Evolutionary conservation across 331 rosid species (phyloP).

Genomic region (Saraca asoca): DNA sequence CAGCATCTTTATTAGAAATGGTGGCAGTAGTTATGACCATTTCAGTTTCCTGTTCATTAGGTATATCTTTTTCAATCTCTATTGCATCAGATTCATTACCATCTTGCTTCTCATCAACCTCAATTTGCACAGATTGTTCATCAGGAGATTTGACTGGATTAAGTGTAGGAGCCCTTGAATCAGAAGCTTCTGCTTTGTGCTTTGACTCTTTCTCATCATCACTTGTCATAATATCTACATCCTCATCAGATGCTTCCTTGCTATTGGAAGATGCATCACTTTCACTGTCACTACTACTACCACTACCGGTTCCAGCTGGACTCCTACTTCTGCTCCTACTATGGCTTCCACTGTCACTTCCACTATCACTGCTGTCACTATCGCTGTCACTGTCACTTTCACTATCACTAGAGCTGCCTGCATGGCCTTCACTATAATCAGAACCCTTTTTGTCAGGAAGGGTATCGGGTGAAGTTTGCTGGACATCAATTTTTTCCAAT

Average conservation of each 20-base stretch:
- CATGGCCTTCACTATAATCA: constrained; percentile 66
- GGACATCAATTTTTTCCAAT: constrained; percentile 49
- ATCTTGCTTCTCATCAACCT: constrained; percentile 62
- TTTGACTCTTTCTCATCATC: constrained; percentile 90
- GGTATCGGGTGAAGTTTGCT: constrained; percentile 60
- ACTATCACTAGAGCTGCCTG: constrained; percentile 81
- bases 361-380: constrained; percentile 88
- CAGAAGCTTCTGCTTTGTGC: constrained; percentile 53
- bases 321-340: constrained; percentile 86
- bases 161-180: constrained; percentile 50
- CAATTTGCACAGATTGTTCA: constrained; percentile 50
- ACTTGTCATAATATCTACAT: constrained; percentile 92
- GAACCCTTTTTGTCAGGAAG: constrained; percentile 65
- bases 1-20: constrained; percentile 44
- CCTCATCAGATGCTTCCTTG: constrained; percentile 91
- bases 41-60: constrained; percentile 59
- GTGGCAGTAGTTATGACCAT: constrained; percentile 38
- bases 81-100: constrained; percentile 65
- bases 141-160: constrained; percentile 57
- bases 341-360: constrained; percentile 86
- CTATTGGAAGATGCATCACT: constrained; percentile 90
- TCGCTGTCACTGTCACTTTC: constrained; percentile 89
- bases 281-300: constrained; percentile 92
- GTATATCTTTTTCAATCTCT: constrained; percentile 69
- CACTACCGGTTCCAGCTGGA: constrained; percentile 73